phyloP scores from a whole-genome alignment of 768 basidiomycete species.

The Strobilomyces dryophilus region DNA sequence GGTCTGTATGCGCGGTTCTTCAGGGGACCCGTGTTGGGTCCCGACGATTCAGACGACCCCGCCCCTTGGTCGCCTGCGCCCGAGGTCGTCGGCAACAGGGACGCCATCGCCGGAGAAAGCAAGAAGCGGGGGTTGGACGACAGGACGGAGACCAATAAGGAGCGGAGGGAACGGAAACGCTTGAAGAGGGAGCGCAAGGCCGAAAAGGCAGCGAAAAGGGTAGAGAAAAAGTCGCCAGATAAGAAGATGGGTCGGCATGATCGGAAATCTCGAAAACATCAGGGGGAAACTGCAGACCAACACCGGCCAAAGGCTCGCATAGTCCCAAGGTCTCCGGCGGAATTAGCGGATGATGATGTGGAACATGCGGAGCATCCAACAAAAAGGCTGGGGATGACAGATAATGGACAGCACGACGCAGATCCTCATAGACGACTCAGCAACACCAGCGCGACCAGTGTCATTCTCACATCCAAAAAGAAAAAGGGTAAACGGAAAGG shows the following conservation, averaged over 20 bases:
- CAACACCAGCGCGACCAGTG: not conserved
- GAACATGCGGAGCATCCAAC: not conserved
- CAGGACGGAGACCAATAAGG: conserved; percentile 12
- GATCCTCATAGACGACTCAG: not conserved
- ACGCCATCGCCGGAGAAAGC: not conserved
- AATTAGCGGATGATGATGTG: conserved; percentile 3
- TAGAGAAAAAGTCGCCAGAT: conserved; percentile 1
- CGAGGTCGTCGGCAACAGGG: not conserved
- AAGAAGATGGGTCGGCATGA: not conserved
- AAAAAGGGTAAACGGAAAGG: conserved; percentile 23
- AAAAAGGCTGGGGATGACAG: not conserved
- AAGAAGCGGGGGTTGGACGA: conserved; percentile 12
- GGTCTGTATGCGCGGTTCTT: conserved; percentile 80
- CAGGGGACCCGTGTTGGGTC: conserved; percentile 66
- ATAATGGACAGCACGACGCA: conserved; percentile 3
- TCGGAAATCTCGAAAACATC: conserved; percentile 1
- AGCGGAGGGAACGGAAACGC: conserved; percentile 21
- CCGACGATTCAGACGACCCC: conserved; percentile 25
- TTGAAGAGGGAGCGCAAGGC: conserved; percentile 23
- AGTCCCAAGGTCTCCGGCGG: conserved; percentile 5
- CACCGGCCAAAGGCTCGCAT: conserved; percentile 4
- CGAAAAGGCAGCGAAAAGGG: conserved; percentile 12
- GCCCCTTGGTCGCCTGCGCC: not conserved
- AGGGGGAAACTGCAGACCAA: not conserved
- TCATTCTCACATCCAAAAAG: conserved; percentile 10